phyloP scores from a whole-genome alignment of 2,329 filamentous ascomycete genomes.

The Periconia sp. region DNA sequence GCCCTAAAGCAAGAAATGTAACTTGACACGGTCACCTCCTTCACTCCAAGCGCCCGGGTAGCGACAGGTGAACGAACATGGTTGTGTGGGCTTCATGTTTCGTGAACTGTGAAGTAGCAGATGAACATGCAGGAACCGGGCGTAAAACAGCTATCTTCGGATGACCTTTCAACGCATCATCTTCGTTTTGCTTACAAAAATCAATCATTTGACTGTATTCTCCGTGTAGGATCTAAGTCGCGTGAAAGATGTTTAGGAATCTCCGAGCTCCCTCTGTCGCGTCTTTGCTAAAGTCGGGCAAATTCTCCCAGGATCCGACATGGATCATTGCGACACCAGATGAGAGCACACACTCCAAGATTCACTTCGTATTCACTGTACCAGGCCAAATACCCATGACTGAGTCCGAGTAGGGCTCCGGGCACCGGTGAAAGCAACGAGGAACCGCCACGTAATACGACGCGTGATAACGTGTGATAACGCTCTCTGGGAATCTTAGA shows the following conservation, averaged over 20 bases:
- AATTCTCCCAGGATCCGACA: neutral
- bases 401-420: neutral
- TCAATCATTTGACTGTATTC: neutral
- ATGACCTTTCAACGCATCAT: neutral
- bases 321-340: neutral
- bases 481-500: neutral
- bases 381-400: neutral
- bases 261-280: neutral
- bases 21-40: neutral
- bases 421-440: neutral
- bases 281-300: neutral
- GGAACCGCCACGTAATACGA: neutral
- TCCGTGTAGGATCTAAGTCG: neutral
- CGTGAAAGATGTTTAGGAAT: neutral
- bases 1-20: neutral
- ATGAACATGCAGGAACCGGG: neutral
- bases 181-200: neutral
- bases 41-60: neutral
- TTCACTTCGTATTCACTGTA: neutral
- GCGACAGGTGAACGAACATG: neutral
- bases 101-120: neutral
- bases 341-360: neutral
- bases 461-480: neutral
- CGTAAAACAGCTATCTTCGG: neutral
- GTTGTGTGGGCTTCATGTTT: neutral